phyloP scores from a whole-genome alignment of 2,329 filamentous ascomycete species.

The Colletotrichum eremochloae region DNA sequence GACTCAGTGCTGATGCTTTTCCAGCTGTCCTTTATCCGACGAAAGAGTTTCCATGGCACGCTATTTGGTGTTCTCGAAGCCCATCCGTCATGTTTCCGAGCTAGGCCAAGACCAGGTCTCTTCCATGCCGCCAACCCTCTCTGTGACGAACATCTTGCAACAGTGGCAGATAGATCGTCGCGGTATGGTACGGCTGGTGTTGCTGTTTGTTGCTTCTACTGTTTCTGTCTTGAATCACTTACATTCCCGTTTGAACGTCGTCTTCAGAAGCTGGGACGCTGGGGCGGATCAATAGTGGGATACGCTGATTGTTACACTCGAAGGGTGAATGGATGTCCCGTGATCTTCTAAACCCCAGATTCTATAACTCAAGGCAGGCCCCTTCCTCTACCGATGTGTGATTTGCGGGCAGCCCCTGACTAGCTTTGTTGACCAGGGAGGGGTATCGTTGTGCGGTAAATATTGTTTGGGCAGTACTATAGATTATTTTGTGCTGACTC shows the following conservation, averaged over 20 bases:
- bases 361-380: background rate
- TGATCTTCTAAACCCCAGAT: constrained; percentile 2
- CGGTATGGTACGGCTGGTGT: background rate
- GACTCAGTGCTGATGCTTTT: constrained; percentile 26
- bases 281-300: background rate
- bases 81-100: constrained; percentile 14
- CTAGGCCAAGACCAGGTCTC: constrained; percentile 27
- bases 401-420: constrained; percentile 1
- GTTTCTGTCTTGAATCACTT: background rate
- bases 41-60: constrained; percentile 7
- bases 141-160: constrained; percentile 38
- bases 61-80: constrained; percentile 35
- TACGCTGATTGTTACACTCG: constrained; percentile 1
- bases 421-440: background rate
- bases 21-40: constrained; percentile 25
- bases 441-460: background rate
- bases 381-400: background rate
- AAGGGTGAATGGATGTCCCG: constrained; percentile 13
- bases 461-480: background rate
- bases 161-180: constrained; percentile 3
- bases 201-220: background rate
- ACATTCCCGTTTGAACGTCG: background rate
- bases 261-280: constrained; percentile 17
- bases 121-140: constrained; percentile 21
- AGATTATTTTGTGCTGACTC: background rate